Base-by-base conservation (phyloP, 1,284 basidiomycete species). In the Ceratobasidium sp. region DNA sequence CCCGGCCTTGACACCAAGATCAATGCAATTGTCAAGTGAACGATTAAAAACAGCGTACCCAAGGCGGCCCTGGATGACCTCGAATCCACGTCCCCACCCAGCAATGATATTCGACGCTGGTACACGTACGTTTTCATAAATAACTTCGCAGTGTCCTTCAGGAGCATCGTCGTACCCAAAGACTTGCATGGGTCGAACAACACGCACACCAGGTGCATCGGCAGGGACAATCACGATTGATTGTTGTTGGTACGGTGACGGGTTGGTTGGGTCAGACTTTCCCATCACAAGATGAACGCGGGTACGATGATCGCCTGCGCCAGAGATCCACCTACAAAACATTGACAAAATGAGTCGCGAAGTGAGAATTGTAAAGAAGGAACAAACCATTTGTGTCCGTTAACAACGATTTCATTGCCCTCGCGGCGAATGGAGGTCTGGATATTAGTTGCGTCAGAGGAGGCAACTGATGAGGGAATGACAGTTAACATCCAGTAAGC, bases 21-120 rank as follows among this genome's bases (percentile, higher is more conserved):
- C 14, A 73, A 67, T 23, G 60, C 55, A 75, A 10, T 70, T 45
- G 57, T 34, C 71, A 39, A 74, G 30, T 43, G 39, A 23, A 1
- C 41, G 28, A 28, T 12, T 39, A 21, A 43, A 30, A 34, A n/a
- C 71, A 36, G 80, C 85, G 74, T 79, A 92, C 92, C 96, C 97
- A 69, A 99, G 89, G 77, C 97, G 91, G 41, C 96, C 97, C 87
- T 98, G 97, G 76, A 98, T 96, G 78, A 99, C 97, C 84, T 95
- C 96, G 76, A 98, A 98, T 28, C 96, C 96, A 75, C 87, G 86
- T 16, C 97, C 97, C 91, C 96, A 96, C 18, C 96, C 96, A 48
- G 94, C 87, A 16, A 98, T 89, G 46, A 98, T 80, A 80, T 97
- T 96, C 73, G 82, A 82, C 69, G 92, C 78, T 0, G 94, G 95